Evolutionary conservation across 2,329 filamentous ascomycete species (phyloP), one percentile per base, ranked within the genome.

Genomic region (Neopestalotiopsis rosae): DNA sequence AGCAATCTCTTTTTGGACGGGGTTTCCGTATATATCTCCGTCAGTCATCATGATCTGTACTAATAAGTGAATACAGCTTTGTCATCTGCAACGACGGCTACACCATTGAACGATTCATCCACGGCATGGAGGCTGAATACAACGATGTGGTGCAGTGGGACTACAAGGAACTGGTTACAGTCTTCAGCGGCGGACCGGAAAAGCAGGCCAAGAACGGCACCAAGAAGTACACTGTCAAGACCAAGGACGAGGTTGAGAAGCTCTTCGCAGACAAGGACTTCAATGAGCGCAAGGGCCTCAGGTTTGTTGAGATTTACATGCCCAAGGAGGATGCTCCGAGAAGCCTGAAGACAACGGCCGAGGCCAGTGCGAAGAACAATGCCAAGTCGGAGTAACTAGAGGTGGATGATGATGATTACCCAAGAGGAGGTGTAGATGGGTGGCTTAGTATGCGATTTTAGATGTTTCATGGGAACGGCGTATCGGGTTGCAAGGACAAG

Each of bases 11-110:
- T 38, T 10, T 38, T 10, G 24, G 24, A 28, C 2, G 34, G 34
- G 34, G 5, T 10, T 38, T 38, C 10, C 34, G 6, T 38, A 10
- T 32, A 3, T 28, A 28, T 3, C 17, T 52, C 6, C 45, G 12
- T 67, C 9, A 40, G 6, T 38, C 58, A 17, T 32, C 6, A 62
- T 30, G 49, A 9, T n/a, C 45, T 24, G 6, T 42, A 32, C 52
- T 61, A 61, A 59, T 17, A 3, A 14, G 24, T 34, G 20, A 65
- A n/a, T 45, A 6, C 67, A 89, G 88, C 71, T 95, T 97, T 78
- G 86, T 96, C 71, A 91, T 97, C 73, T 94, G 92, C 85, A 97
- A 97, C 78, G 89, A 95, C 56, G 94, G 94, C 12, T 97, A 93
- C 82, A 96, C 94, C 10, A 96, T 97, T 78, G 94, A 97, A 82